Base-by-base conservation (phyloP, 2,329 filamentous ascomycete genomes). In the Venturia aucupariae region DNA sequence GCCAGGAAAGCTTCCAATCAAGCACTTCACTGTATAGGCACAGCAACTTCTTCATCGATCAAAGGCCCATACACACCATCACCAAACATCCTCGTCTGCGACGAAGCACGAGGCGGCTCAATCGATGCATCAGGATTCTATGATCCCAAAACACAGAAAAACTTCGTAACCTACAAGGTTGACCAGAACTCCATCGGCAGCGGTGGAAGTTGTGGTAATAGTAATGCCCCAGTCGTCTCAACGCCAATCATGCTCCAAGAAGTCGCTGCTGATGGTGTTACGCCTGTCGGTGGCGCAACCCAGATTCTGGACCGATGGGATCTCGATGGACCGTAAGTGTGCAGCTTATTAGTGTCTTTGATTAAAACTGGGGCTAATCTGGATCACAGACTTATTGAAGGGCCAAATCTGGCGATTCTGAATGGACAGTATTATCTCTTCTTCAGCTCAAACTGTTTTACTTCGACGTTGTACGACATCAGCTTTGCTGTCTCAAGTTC, bases 81-180 rank as follows among this genome's bases (percentile, higher is more conserved):
- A 17, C 44, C 60, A 7, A 57, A 61, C 13, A 51, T 55, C 4
- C n/a, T 57, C 15, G 13, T 30, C 30, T 57, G 51, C 30, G 30
- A 57, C 30, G 51, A 57, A 57, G 62, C 62, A 13, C 60, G 54
- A 13, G 85, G 86, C 24, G 86, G 86, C 41, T 81, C 84, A 22
- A 88, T 89, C 68, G 86, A 89, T 69, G 76, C 86, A 0, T 77
- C 82, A 0, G 84, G 83, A 2, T 88, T 87, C 72, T 69, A 75
- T 11, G 86, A 89, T 69, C 71, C 72, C 13, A 71, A 72, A 11
- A 78, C 80, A 54, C 82, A 81, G 39, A 78, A 72, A 38, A 79
- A 80, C 6, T 89, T 86, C 70, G 78, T 89, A 5, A 74, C 83
- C 13, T 89, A 86, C 76, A 89, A 89, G 72, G 76, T 88, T 35